phyloP scores from a whole-genome alignment of 2,329 filamentous ascomycete species.

The Cytospora paraplurivora region DNA sequence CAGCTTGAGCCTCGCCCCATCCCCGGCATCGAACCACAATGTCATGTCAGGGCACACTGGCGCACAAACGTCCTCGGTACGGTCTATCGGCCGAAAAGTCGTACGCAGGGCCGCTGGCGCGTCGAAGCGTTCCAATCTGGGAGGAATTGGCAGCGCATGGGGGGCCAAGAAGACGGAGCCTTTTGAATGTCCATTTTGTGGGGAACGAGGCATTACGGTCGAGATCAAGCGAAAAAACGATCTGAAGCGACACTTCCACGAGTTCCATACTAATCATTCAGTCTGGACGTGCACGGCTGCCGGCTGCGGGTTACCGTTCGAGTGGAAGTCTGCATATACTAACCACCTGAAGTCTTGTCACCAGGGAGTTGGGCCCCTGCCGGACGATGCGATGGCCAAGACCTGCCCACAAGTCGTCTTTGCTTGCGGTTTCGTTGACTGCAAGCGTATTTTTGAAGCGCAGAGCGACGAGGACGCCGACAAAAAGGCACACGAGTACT shows the following conservation, averaged over 20 bases:
- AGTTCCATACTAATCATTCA: conserved; percentile 50
- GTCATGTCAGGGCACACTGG: conserved; percentile 32
- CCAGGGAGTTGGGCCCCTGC: conserved; percentile 39
- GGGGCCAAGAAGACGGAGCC: conserved; percentile 29
- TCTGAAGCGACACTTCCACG: conserved; percentile 51
- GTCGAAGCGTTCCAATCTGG: conserved; percentile 28
- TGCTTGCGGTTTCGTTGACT: conserved; percentile 51
- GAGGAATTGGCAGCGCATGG: conserved; percentile 28
- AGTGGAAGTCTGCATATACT: conserved; percentile 52
- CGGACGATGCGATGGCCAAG: conserved; percentile 45
- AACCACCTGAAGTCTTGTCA: conserved; percentile 49
- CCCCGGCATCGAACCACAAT: conserved; percentile 27
- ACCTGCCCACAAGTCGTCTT: conserved; percentile 51
- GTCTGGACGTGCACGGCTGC: conserved; percentile 50
- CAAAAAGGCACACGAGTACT: conserved; percentile 47
- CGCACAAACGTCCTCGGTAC: conserved; percentile 24
- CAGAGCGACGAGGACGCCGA: conserved; percentile 43
- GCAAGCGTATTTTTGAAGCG: conserved; percentile 48
- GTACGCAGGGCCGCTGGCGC: conserved; percentile 28
- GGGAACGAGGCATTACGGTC: conserved; percentile 43
- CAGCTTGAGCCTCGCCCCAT: conserved; percentile 28
- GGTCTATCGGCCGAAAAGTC: conserved; percentile 28
- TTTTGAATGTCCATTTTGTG: conserved; percentile 43
- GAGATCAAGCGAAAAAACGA: conserved; percentile 52
- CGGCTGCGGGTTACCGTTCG: conserved; percentile 48